Evolutionary conservation across 2,329 filamentous ascomycete genomes (phyloP).

Genomic region (Macrophomina tecta): DNA sequence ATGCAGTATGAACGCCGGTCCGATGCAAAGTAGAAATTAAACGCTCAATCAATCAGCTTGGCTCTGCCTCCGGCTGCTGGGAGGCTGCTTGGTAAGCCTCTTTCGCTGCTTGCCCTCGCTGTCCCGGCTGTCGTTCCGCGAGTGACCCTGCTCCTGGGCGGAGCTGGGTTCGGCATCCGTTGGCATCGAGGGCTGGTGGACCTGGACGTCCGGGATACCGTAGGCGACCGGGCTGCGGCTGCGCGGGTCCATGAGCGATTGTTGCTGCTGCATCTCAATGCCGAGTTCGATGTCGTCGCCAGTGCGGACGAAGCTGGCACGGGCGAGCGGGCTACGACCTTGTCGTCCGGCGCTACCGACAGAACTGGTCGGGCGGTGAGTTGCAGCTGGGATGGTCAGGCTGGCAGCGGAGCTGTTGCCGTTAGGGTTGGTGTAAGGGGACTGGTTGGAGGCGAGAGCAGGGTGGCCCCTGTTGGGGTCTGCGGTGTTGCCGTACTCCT

Average conservation of each 20-base stretch:
- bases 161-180: conserved; percentile 39
- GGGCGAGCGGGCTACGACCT: conserved; percentile 53
- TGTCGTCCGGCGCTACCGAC: conserved; percentile 19
- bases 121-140: conserved; percentile 41
- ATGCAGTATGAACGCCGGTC: conserved; percentile 18
- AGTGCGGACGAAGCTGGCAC: conserved; percentile 50
- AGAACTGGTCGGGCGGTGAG: conserved; percentile 4
- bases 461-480: conserved; percentile 2
- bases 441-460: conserved; percentile 5
- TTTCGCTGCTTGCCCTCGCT: conserved; percentile 43
- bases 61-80: conserved; percentile 10
- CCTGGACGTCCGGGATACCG: not conserved
- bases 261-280: conserved; percentile 43
- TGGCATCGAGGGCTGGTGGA: conserved; percentile 40
- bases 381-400: conserved; percentile 3
- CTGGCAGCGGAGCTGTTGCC: conserved; percentile 14
- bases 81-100: conserved; percentile 42
- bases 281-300: conserved; percentile 39
- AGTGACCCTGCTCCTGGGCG: conserved; percentile 31
- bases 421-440: conserved; percentile 11
- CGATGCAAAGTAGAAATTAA: not conserved
- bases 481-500: conserved; percentile 9
- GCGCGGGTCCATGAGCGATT: conserved; percentile 30
- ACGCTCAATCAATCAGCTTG: not conserved
- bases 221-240: conserved; percentile 15